Evolutionary conservation across 2,329 filamentous ascomycete genomes (phyloP).

Genomic region (Fusarium azukiicola): DNA sequence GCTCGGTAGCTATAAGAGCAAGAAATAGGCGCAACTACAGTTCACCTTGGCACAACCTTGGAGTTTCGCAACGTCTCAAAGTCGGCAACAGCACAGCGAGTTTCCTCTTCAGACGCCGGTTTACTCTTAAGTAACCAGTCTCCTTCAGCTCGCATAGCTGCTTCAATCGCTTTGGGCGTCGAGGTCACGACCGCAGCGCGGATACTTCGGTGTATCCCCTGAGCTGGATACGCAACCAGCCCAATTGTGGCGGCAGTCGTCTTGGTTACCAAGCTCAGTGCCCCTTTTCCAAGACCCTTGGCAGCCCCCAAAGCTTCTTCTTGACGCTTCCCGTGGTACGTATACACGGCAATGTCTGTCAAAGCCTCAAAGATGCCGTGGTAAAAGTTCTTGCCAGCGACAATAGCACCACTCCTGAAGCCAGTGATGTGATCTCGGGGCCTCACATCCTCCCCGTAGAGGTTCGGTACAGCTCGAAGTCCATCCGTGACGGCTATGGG

Average conservation of each 20-base stretch:
- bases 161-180: background rate
- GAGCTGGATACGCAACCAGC: conserved; percentile 13
- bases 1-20: background rate
- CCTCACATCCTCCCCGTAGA: conserved; percentile 10
- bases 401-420: conserved; percentile 9
- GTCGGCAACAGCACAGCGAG: background rate
- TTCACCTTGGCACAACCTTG: background rate
- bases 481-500: conserved; percentile 21
- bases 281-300: conserved; percentile 8
- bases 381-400: conserved; percentile 22
- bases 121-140: conserved; percentile 8
- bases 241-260: conserved; percentile 16
- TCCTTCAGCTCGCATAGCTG: background rate
- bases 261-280: conserved; percentile 19
- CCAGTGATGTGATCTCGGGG: conserved; percentile 1
- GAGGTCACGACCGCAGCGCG: background rate
- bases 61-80: conserved; percentile 13
- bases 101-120: conserved; percentile 5
- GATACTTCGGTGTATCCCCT: conserved; percentile 13
- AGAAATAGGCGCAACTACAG: background rate
- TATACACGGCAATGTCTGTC: conserved; percentile 17
- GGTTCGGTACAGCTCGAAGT: background rate
- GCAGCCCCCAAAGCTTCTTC: conserved; percentile 11
- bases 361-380: conserved; percentile 22
- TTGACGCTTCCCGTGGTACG: conserved; percentile 18